These are phyloP conservation scores for Westerdykella aurantiaca DNA, from an alignment of 2,329 filamentous ascomycete species.

Conservation along the genomic window DNA sequence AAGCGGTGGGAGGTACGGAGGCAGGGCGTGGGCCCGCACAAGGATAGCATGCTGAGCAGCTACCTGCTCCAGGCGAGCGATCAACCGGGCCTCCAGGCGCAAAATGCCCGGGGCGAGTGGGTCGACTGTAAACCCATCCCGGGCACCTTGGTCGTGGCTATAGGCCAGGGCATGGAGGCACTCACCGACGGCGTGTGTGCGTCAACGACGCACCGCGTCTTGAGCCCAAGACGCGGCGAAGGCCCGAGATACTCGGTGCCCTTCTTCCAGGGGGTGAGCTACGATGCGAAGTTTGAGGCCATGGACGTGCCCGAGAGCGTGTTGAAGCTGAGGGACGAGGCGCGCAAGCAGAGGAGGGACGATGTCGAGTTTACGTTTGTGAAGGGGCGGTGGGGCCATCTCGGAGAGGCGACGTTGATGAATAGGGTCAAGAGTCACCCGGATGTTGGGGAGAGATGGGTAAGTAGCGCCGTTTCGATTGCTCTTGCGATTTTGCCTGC, in stretches of 20 bases:
- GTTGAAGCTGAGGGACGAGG: constrained; percentile 54
- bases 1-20: constrained; percentile 50
- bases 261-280: constrained; percentile 81
- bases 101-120: constrained; percentile 73
- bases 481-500: background rate
- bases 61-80: constrained; percentile 74
- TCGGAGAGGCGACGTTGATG: constrained; percentile 78
- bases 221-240: constrained; percentile 63
- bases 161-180: constrained; percentile 82
- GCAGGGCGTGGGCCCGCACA: constrained; percentile 68
- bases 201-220: constrained; percentile 73
- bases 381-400: constrained; percentile 57
- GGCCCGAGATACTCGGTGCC: constrained; percentile 75
- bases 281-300: constrained; percentile 73
- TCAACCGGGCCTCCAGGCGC: constrained; percentile 76
- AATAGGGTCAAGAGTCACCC: constrained; percentile 83
- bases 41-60: constrained; percentile 76
- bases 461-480: constrained; percentile 16
- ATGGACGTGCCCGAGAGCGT: constrained; percentile 64
- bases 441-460: constrained; percentile 75
- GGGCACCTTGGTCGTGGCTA: constrained; percentile 78
- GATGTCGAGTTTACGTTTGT: constrained; percentile 86
- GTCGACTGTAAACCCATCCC: constrained; percentile 72
- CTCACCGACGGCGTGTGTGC: constrained; percentile 77
- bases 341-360: constrained; percentile 54